These are phyloP conservation scores for Eucalyptus sp. DNA, from an alignment of 345 rosid genomes.

Conservation along the genomic window DNA sequence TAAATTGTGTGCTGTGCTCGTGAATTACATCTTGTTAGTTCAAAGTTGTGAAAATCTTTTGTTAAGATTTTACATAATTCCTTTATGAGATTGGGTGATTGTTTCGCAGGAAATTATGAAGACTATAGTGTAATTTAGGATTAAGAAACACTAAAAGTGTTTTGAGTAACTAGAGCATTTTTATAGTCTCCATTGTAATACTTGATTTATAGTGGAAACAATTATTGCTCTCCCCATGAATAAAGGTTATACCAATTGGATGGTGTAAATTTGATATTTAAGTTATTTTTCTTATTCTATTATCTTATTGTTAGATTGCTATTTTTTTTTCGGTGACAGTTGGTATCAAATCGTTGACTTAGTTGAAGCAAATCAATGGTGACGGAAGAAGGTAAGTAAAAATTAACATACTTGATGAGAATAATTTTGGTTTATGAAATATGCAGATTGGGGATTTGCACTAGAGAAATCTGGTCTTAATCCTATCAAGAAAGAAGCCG, in stretches of 20 bases:
- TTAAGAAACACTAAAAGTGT: neutral
- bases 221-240: neutral
- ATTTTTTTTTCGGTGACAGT: neutral
- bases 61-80: too few species aligned
- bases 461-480: neutral
- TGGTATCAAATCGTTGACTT: neutral
- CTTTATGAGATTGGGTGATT: neutral
- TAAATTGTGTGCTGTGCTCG: neutral
- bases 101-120: neutral
- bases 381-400: fast-evolving
- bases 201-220: neutral
- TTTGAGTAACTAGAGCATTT: neutral
- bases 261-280: too few species aligned
- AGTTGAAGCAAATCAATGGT: neutral
- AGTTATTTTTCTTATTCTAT: neutral
- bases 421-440: neutral
- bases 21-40: neutral
- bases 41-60: neutral
- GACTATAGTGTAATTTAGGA: neutral
- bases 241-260: fast-evolving
- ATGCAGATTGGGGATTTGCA: neutral
- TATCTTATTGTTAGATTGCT: neutral
- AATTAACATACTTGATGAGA: too few species aligned
- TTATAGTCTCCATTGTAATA: neutral
- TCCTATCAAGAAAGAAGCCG: neutral